Percentiles rank a stretch among this genome's conserved stretches.
phyloP scores from a whole-genome alignment of 2,329 filamentous ascomycete species.

The Gnomoniopsis sp. region DNA sequence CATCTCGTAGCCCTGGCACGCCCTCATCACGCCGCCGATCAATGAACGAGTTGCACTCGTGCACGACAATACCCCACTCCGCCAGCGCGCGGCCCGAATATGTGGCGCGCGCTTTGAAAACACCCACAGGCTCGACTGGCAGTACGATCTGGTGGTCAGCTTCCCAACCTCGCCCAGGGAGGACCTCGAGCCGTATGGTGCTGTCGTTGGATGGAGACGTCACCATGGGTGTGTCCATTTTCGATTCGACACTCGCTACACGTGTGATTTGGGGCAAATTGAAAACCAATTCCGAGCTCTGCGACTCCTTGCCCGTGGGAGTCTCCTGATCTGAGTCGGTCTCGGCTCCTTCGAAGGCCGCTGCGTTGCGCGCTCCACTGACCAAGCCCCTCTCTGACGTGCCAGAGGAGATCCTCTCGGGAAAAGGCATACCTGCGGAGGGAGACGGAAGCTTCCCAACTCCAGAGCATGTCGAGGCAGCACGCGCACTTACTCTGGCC shows the following conservation, averaged over 20 bases:
- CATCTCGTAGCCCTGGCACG: slow-evolving; percentile 59
- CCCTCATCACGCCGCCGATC: slow-evolving; percentile 73
- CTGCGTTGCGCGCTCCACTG: slow-evolving; percentile 49
- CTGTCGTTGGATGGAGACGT: slow-evolving; percentile 8
- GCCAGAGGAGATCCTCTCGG: slow-evolving; percentile 47
- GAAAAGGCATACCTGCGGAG: slow-evolving; percentile 36
- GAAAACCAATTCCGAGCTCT: slow-evolving; percentile 11
- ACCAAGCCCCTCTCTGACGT: slow-evolving; percentile 43
- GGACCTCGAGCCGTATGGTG: neutral
- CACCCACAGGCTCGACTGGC: slow-evolving; percentile 43
- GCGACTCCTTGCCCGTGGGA: slow-evolving; percentile 5
- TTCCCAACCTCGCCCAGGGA: slow-evolving; percentile 21
- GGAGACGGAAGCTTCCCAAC: slow-evolving; percentile 37
- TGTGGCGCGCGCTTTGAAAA: slow-evolving; percentile 45
- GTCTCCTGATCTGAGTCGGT: slow-evolving; percentile 16
- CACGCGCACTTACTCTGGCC: slow-evolving; percentile 48
- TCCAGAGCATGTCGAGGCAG: slow-evolving; percentile 23
- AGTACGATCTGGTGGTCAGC: slow-evolving; percentile 30
- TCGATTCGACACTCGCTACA: slow-evolving; percentile 14
- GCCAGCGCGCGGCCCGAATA: slow-evolving; percentile 72
- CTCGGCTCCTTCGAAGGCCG: slow-evolving; percentile 22
- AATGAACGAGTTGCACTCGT: slow-evolving; percentile 78
- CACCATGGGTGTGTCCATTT: slow-evolving; percentile 16
- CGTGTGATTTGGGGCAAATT: slow-evolving; percentile 22
- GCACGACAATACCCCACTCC: slow-evolving; percentile 73